A percentile compares a stretch with the other conserved stretches of the same genome.
These are phyloP conservation scores for Rhodotorula toruloides DNA, from an alignment of 768 basidiomycete species.

Conservation along the genomic window DNA sequence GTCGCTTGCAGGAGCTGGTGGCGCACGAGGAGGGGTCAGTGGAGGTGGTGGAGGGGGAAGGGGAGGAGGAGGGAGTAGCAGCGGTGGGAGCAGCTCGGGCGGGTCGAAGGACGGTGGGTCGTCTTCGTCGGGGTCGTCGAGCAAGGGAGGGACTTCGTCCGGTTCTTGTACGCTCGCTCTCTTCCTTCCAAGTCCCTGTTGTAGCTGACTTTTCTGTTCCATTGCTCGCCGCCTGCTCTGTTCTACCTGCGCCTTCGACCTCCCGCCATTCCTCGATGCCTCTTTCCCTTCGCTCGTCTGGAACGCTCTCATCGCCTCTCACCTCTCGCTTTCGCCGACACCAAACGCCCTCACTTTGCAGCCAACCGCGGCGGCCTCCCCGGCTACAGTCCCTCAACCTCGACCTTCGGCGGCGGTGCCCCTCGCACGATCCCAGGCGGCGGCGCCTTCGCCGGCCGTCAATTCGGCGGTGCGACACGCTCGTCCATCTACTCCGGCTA, in stretches of 20 bases:
- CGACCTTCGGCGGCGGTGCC: neutral
- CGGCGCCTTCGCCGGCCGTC: neutral
- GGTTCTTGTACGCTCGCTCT: too few species aligned
- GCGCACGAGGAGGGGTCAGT: neutral
- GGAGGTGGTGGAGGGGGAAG: neutral
- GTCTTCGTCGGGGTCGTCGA: neutral
- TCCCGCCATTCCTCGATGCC: too few species aligned
- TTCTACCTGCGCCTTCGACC: too few species aligned
- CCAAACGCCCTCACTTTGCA: too few species aligned
- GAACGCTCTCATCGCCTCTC: too few species aligned
- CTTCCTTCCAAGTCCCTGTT: too few species aligned
- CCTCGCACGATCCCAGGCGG: neutral
- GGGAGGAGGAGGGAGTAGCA: neutral
- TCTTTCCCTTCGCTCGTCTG: too few species aligned
- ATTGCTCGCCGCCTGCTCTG: too few species aligned
- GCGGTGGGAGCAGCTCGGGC: neutral
- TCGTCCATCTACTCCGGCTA: neutral
- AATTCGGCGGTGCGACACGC: slow-evolving; percentile 1
- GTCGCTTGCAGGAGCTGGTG: too few species aligned
- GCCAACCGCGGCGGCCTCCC: neutral
- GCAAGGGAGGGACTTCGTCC: neutral
- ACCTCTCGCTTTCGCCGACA: too few species aligned
- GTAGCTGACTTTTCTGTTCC: neutral
- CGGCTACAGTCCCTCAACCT: neutral
- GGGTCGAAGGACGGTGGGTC: neutral